A percentile compares a stretch with the other conserved stretches of the same genome.
Evolutionary conservation across 257 asterid species (phyloP).

Genomic region (Jacaranda mimosifolia): DNA sequence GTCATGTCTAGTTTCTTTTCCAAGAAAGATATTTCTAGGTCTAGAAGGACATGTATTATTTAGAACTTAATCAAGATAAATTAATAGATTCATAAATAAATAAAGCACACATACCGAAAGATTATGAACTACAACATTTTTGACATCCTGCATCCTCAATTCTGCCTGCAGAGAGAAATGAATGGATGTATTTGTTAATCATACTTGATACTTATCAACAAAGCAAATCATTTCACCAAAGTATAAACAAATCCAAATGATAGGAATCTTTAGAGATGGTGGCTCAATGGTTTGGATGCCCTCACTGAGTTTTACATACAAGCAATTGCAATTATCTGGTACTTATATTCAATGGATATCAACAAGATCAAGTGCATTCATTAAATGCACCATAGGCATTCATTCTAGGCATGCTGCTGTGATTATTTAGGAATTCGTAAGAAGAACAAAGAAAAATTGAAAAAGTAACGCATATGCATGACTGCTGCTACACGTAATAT

Average conservation of each 20-base stretch:
- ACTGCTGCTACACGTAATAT: no score
- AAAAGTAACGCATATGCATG: background rate
- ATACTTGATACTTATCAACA: constrained; percentile 18
- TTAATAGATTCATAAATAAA: constrained; percentile 1
- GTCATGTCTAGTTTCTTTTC: background rate
- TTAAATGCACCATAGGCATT: background rate
- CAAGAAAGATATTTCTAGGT: background rate
- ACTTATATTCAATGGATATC: no score
- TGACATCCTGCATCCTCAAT: constrained; percentile 92
- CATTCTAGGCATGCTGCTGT: background rate
- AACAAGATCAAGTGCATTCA: no score
- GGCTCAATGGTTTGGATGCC: background rate
- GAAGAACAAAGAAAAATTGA: background rate
- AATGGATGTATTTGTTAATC: constrained; percentile 1
- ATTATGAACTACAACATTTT: constrained; percentile 80
- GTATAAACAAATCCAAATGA: constrained; percentile 28
- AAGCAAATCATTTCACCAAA: background rate
- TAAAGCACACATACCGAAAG: constrained; percentile 73
- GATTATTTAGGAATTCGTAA: background rate
- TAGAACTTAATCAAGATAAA: constrained; percentile 11
- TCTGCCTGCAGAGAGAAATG: constrained; percentile 74
- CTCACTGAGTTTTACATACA: background rate
- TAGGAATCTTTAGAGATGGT: background rate
- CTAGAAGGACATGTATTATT: constrained; percentile 10
- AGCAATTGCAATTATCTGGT: no score